Base-by-base conservation (phyloP, 228 moss, liverwort and hornwort species). In the Sphagnum magellanicum region DNA sequence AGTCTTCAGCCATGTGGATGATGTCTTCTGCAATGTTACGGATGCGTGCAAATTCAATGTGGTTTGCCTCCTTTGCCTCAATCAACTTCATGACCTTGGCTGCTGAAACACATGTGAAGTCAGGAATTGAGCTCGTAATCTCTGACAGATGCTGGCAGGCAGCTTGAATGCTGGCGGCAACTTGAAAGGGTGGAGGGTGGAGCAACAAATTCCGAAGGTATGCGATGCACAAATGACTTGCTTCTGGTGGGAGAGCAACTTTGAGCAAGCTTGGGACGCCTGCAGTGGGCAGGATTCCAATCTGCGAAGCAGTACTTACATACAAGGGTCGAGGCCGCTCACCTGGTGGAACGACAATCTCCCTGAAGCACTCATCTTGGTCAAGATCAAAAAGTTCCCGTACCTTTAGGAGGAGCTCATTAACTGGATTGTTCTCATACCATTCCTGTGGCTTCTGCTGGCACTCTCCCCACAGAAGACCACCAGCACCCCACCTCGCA, bases 21-120 rank as follows among this genome's bases (percentile, higher is more conserved):
- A 98, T 63, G 61, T 98, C 98, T 68, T 92, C 86, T 4, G 90
- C 92, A 70, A 94, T 90, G 68, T 84, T 84, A 51, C 81, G 82
- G 77, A 98, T 83, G 17, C 94, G 90, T 70, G 87, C 79, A 61
- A 98, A 94, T 62, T 94, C 98, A 53, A 98, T 87, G 70, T 98
- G 91, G 74, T 98, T 94, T 16, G 93, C 94, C 78, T 98, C 98
- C 50, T 79, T 79, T n/a, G 92, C 93, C 73, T 90, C 94, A 52
- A 98, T 94, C 75, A 98, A 82, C 79, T 98, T 98, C 78, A 90
- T 89, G 0, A 98, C 81, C 73, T 98, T 98, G 59, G 98, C 87
- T 67, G 90, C 81, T 53, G 98, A 90, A 50, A 98, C 92, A 63
- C 92, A 92, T 10, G 83, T 86, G 71, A 98, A 98, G 73, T 98